Percentiles rank a stretch among this genome's conserved stretches.
phyloP scores from a whole-genome alignment of 106 monocot genomes.

The Chionographis japonica region DNA sequence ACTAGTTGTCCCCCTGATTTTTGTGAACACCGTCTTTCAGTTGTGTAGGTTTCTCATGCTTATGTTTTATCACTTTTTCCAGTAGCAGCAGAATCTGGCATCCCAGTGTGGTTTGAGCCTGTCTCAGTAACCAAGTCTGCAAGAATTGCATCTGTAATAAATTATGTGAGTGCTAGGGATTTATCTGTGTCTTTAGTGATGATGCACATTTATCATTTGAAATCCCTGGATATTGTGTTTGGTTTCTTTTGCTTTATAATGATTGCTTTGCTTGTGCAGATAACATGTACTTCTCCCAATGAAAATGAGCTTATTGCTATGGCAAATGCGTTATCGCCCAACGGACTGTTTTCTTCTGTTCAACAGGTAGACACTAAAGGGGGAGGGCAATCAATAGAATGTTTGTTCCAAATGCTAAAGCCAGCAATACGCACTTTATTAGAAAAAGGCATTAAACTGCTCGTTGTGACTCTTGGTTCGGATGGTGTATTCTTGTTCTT shows the following conservation, averaged over 20 bases:
- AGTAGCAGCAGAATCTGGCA: slow-evolving; percentile 56
- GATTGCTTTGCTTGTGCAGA: slow-evolving; percentile 29
- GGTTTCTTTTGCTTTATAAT: neutral
- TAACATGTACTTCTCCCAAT: slow-evolving; percentile 79
- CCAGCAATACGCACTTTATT: slow-evolving; percentile 56
- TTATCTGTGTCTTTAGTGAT: neutral
- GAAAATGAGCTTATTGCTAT: slow-evolving; percentile 75
- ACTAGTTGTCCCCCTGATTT: too few relatives aligned
- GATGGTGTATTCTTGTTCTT: slow-evolving; percentile 63
- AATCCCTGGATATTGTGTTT: neutral
- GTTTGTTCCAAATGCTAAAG: slow-evolving; percentile 38
- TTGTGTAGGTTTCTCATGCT: too few relatives aligned
- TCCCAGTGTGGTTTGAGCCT: slow-evolving; percentile 83
- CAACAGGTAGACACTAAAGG: slow-evolving; percentile 3
- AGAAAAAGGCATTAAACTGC: slow-evolving; percentile 58
- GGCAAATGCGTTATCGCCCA: slow-evolving; percentile 53
- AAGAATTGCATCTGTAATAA: slow-evolving; percentile 59
- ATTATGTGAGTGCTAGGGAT: slow-evolving; percentile 51
- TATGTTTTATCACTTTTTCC: slow-evolving; percentile 10
- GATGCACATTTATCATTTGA: too few relatives aligned
- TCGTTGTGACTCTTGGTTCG: slow-evolving; percentile 67
- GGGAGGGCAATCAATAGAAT: slow-evolving; percentile 24
- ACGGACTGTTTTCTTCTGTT: slow-evolving; percentile 9
- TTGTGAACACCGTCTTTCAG: too few relatives aligned
- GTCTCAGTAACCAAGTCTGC: slow-evolving; percentile 67